Percentiles rank a stretch among this genome's conserved stretches.
These are phyloP conservation scores for Phytopythium boreale DNA, from an alignment of 352 stramenopile species.

Conservation along the genomic window DNA sequence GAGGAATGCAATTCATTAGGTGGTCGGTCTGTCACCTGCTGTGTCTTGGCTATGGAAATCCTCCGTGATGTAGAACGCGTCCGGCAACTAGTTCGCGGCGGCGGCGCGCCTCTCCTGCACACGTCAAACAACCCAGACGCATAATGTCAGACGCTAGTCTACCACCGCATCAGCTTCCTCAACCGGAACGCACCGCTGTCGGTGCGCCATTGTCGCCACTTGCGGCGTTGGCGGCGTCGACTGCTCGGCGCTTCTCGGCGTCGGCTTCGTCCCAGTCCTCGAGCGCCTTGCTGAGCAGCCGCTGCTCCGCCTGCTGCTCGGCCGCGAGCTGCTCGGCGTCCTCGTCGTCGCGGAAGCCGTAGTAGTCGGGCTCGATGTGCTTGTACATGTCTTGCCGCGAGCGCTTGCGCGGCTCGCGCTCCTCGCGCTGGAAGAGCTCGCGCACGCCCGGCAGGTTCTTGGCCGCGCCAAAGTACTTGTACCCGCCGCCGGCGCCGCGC, in stretches of 20 bases:
- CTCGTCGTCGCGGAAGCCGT: constrained; percentile 67
- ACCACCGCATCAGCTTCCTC: background rate
- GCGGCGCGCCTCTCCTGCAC: background rate
- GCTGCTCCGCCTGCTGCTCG: constrained; percentile 43
- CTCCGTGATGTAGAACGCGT: background rate
- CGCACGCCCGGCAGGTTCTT: constrained; percentile 95
- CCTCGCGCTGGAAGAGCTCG: constrained; percentile 91
- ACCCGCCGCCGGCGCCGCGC: constrained; percentile 72
- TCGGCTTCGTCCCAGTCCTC: constrained; percentile 54
- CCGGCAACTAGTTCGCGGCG: background rate
- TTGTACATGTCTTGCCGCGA: constrained; percentile 88
- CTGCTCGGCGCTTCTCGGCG: constrained; percentile 11
- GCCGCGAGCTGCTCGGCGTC: constrained; percentile 50
- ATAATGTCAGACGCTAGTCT: background rate
- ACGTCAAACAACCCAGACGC: background rate
- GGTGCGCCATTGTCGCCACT: background rate
- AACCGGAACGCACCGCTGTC: background rate
- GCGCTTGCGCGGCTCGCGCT: constrained; percentile 52
- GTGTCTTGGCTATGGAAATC: background rate
- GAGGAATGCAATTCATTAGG: background rate
- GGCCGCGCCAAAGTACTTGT: constrained; percentile 97
- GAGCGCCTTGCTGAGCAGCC: constrained; percentile 44
- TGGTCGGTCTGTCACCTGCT: background rate
- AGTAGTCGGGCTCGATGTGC: constrained; percentile 87
- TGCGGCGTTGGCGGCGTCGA: background rate